These are phyloP conservation scores for Begonia masoniana DNA, from an alignment of 306 rosid genomes.

Conservation along the genomic window DNA sequence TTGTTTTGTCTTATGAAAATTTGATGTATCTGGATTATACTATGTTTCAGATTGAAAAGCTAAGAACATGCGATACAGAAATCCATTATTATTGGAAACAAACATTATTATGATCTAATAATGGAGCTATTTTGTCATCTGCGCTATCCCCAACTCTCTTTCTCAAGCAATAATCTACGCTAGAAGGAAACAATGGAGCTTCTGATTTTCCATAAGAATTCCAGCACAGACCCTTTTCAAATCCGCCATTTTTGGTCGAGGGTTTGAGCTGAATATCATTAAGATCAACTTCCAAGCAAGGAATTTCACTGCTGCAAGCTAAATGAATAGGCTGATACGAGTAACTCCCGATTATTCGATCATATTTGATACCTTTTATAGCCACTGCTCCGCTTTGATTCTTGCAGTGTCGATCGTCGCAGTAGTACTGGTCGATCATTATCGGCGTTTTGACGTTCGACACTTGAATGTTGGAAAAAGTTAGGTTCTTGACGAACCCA, in stretches of 20 bases:
- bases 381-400: constrained; percentile 55
- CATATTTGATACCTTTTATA: constrained; percentile 48
- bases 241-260: constrained; percentile 14
- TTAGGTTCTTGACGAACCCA: constrained; percentile 78
- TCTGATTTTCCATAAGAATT: constrained; percentile 72
- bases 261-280: constrained; percentile 58
- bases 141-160: neutral
- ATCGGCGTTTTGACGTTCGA: constrained; percentile 59
- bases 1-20: too few species aligned
- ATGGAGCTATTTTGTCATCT: too few species aligned
- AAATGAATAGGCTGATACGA: constrained; percentile 51
- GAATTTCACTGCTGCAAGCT: constrained; percentile 63
- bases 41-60: too few species aligned
- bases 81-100: too few species aligned
- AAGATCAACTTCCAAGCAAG: constrained; percentile 70
- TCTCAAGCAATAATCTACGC: constrained; percentile 66
- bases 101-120: too few species aligned
- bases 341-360: constrained; percentile 47
- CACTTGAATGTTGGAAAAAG: constrained; percentile 67
- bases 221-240: constrained; percentile 41
- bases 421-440: constrained; percentile 72
- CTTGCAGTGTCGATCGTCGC: constrained; percentile 71
- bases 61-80: too few species aligned
- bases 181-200: constrained; percentile 51
- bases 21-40: too few species aligned